Conservation (phyloP, 2,329 filamentous ascomycete genomes). For the Exserohilum rostratum region DNA sequence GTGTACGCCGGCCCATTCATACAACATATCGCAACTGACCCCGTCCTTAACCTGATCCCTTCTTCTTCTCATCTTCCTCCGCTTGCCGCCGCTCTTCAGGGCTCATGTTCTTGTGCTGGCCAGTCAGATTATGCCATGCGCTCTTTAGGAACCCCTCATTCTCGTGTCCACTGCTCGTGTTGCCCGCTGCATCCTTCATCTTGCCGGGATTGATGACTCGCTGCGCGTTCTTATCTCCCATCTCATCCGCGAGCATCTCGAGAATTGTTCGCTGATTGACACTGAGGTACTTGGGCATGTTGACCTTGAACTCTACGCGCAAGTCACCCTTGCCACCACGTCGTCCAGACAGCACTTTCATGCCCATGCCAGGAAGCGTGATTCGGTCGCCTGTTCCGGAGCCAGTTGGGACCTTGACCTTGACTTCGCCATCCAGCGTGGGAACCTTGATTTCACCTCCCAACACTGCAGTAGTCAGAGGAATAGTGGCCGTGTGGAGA, state of each 20-base stretch:
- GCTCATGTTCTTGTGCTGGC: slow-evolving; percentile 59
- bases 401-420: slow-evolving; percentile 87
- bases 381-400: slow-evolving; percentile 92
- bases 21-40: slow-evolving; percentile 5
- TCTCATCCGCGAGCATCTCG: slow-evolving; percentile 95
- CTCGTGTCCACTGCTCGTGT: slow-evolving; percentile 59
- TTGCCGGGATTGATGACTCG: slow-evolving; percentile 82
- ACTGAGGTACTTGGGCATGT: slow-evolving; percentile 92
- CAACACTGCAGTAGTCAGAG: slow-evolving; percentile 88
- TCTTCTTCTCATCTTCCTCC: slow-evolving; percentile 39
- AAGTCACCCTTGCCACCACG: slow-evolving; percentile 79
- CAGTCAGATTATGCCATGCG: slow-evolving; percentile 91
- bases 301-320: slow-evolving; percentile 90
- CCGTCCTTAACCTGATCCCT: slow-evolving; percentile 45
- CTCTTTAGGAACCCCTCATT: slow-evolving; percentile 91
- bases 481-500: slow-evolving; percentile 87
- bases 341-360: slow-evolving; percentile 73
- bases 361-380: slow-evolving; percentile 87
- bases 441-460: slow-evolving; percentile 90
- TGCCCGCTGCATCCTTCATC: slow-evolving; percentile 44
- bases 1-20: slow-evolving; percentile 18
- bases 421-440: slow-evolving; percentile 87
- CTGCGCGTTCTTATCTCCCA: slow-evolving; percentile 90
- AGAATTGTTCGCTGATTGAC: slow-evolving; percentile 90
- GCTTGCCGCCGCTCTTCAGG: slow-evolving; percentile 42